Evolutionary conservation across 2,329 filamentous ascomycete species (phyloP), one percentile per base, ranked within the genome.

Genomic region (Ascocoryne sarcoides): DNA sequence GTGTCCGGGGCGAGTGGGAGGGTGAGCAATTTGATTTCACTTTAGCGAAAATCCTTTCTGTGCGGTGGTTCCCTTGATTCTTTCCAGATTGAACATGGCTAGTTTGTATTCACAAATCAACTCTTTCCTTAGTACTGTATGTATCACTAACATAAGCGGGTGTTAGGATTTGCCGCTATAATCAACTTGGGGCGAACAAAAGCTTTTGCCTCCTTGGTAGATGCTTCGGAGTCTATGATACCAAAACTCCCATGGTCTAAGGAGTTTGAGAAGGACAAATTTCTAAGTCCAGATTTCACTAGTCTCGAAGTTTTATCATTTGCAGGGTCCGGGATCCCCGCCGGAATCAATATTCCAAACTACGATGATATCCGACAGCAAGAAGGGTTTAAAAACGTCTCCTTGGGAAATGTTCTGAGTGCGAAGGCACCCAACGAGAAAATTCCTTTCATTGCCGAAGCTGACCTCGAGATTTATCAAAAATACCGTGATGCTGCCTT

Each of bases 251-350:
- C 92, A 0, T 98, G 92, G 92, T 68, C 71, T 26, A 74, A 76
- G 34, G 84, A 86, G 0, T 98, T 96, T 51, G 92, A 98, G 60
- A 96, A 96, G 64, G 89, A 95, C 67, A 88, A 84, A 57, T 98
- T 98, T 63, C 65, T 94, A 26, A 90, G 86, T 38, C 92, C 92
- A 0, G 92, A 98, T 61, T 98, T 98, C 59, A 96, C 92, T 0
- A 92, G 84, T 8, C 71, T 96, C 2, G 92, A 98, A 61, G 88
- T 95, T 2, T 65, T 95, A 45, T 87, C 83, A 1, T 95, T 95
- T 53, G 73, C 75, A 59, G 75, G 69, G 9, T 49, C 46, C 42
- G 81, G 76, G 42, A 84, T 82, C 40, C 78, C 78, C 8, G 77
- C 76, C 17, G 79, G 79, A 18, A 81, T 81, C 56, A 81, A 82